Evolutionary conservation across 768 basidiomycete species (phyloP).

Genomic region (Mycena latifolia): DNA sequence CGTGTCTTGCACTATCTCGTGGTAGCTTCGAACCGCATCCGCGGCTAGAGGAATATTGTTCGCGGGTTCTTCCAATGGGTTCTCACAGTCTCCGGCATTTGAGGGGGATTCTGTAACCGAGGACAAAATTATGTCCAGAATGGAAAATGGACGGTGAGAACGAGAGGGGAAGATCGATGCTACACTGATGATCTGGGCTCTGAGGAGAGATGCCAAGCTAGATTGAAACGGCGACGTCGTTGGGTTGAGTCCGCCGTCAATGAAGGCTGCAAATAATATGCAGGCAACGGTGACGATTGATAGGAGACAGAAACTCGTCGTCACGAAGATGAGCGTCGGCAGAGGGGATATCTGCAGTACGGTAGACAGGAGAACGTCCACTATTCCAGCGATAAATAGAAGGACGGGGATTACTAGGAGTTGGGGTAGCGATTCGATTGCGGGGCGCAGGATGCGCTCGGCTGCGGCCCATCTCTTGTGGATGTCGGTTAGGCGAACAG

Average conservation of each 20-base stretch:
- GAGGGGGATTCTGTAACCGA: not conserved
- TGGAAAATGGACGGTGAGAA: not conserved
- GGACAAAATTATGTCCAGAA: too few relatives aligned
- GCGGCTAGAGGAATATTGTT: not conserved
- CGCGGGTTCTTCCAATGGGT: not conserved
- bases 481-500: constrained; percentile 26
- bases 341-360: constrained; percentile 2
- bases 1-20: constrained; percentile 28
- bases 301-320: constrained; percentile 19
- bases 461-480: constrained; percentile 28
- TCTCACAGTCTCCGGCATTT: not conserved
- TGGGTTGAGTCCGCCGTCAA: constrained; percentile 16
- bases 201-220: constrained; percentile 6
- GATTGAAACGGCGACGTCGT: constrained; percentile 25
- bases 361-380: constrained; percentile 29
- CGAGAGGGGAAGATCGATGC: not conserved
- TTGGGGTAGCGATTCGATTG: constrained; percentile 28
- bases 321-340: constrained; percentile 2
- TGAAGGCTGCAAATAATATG: not conserved
- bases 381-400: constrained; percentile 30
- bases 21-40: constrained; percentile 2
- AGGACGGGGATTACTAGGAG: constrained; percentile 33
- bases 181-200: not conserved
- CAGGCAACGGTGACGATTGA: constrained; percentile 16
- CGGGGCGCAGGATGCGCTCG: constrained; percentile 26